Evolutionary conservation across 2,329 filamentous ascomycete genomes (phyloP).

Genomic region (Aphanocladium album): DNA sequence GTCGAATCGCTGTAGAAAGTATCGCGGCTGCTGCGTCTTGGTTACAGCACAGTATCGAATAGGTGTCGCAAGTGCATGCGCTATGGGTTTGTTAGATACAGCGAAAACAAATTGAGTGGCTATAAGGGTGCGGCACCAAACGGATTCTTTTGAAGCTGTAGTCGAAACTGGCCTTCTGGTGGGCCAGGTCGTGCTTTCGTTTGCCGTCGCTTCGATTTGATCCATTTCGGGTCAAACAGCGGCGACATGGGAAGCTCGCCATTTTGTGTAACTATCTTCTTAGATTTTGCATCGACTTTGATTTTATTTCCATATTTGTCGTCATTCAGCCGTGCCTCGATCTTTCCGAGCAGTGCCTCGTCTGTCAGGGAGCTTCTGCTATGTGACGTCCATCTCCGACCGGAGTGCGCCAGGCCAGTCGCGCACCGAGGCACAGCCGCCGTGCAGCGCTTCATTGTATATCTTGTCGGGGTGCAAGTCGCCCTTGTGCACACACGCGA

Average conservation of each 20-base stretch:
- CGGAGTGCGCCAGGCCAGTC: slow-evolving; percentile 10
- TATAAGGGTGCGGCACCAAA: slow-evolving; percentile 45
- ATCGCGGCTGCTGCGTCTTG: slow-evolving; percentile 45
- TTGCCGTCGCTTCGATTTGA: slow-evolving; percentile 38
- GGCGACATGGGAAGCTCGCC: slow-evolving; percentile 50
- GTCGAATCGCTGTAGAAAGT: slow-evolving; percentile 60
- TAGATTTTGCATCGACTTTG: slow-evolving; percentile 33
- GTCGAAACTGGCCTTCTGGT: slow-evolving; percentile 45
- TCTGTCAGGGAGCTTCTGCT: slow-evolving; percentile 24
- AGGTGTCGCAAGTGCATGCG: slow-evolving; percentile 56
- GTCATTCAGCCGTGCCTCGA: slow-evolving; percentile 28
- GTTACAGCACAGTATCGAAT: slow-evolving; percentile 53
- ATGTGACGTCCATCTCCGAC: slow-evolving; percentile 30
- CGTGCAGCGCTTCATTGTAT: slow-evolving; percentile 25
- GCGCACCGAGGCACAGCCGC: not conserved
- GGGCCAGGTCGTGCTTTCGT: slow-evolving; percentile 32
- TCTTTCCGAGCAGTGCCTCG: slow-evolving; percentile 26
- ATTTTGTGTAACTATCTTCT: slow-evolving; percentile 40
- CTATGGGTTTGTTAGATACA: slow-evolving; percentile 31
- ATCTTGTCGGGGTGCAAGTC: not conserved
- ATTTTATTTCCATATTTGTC: slow-evolving; percentile 25
- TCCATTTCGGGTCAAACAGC: slow-evolving; percentile 47
- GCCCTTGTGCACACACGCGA: not conserved
- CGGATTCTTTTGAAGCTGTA: slow-evolving; percentile 55
- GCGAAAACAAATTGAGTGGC: not conserved